Conservation (phyloP, 371 early-diverging fungal species). For the Mucor mucedo region DNA sequence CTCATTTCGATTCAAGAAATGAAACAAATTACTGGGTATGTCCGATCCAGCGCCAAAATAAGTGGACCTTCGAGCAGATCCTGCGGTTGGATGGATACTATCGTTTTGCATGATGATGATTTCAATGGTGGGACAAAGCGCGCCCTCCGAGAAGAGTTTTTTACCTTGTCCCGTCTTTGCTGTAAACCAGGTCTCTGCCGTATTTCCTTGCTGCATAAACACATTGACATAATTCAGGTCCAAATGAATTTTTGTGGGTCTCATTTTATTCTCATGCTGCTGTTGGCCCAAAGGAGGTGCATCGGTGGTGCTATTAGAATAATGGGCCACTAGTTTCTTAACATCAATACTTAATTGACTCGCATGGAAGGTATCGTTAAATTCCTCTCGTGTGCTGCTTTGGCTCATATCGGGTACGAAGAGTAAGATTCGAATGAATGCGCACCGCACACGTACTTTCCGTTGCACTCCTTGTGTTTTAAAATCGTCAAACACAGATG, state of each 20-base stretch:
- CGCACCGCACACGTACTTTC: slow-evolving; percentile 33
- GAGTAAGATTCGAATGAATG: slow-evolving; percentile 48
- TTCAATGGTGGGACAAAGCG: slow-evolving; percentile 48
- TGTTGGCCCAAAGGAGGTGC: too few relatives aligned
- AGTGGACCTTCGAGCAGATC: slow-evolving; percentile 27
- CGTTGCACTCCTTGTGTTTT: slow-evolving; percentile 17
- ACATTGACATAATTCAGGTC: slow-evolving; percentile 49
- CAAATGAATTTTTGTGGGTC: slow-evolving; percentile 37
- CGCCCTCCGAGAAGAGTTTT: slow-evolving; percentile 15
- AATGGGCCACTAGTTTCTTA: slow-evolving; percentile 26
- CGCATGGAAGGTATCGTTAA: slow-evolving; percentile 38
- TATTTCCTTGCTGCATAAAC: slow-evolving; percentile 42
- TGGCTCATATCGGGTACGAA: slow-evolving; percentile 55
- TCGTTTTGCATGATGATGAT: slow-evolving; percentile 46
- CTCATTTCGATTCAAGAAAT: slow-evolving; percentile 39
- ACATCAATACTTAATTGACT: slow-evolving; percentile 49
- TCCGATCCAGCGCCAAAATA: slow-evolving; percentile 46
- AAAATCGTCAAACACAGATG: slow-evolving; percentile 22
- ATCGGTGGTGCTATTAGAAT: slow-evolving; percentile 9
- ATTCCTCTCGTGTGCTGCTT: slow-evolving; percentile 37
- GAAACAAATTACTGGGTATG: slow-evolving; percentile 44
- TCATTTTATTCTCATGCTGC: not conserved
- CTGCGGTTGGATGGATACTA: not conserved
- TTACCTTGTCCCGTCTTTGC: slow-evolving; percentile 36
- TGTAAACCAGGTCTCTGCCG: slow-evolving; percentile 50